Evolutionary conservation across 345 rosid species (phyloP).

Genomic region (Draba incana): DNA sequence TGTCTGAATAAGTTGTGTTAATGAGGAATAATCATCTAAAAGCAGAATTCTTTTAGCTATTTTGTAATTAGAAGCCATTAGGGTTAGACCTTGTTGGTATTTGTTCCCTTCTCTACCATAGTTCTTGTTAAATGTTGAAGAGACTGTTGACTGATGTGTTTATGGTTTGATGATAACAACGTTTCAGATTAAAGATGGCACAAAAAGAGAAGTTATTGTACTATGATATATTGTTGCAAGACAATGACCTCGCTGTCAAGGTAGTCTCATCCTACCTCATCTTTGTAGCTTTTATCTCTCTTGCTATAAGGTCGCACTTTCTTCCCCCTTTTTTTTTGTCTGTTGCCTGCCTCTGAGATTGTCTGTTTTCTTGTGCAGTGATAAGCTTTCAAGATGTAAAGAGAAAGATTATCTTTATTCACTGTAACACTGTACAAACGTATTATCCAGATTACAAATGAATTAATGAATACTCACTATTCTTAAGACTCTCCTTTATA

Average conservation of each 20-base stretch:
- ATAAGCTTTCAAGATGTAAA: too few relatives aligned
- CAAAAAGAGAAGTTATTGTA: conserved; percentile 85
- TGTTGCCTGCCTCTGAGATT: conserved; percentile 43
- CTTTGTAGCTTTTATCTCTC: conserved; percentile 12
- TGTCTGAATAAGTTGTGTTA: too few relatives aligned
- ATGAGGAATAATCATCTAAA: conserved; percentile 19
- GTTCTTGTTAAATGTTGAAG: neutral
- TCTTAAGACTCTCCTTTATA: too few relatives aligned
- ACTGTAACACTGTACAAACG: too few relatives aligned
- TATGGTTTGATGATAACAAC: conserved; percentile 40
- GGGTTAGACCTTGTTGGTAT: neutral
- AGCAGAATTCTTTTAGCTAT: neutral
- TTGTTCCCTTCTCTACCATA: conserved; percentile 13
- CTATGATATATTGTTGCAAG: conserved; percentile 84
- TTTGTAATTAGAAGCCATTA: too few relatives aligned
- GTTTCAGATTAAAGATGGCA: conserved; percentile 86
- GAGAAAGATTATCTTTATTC: too few relatives aligned
- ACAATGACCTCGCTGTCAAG: conserved; percentile 83
- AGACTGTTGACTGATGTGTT: conserved; percentile 5
- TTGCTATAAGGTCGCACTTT: neutral
- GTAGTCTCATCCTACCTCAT: conserved; percentile 51
- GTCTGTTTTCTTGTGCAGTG: conserved; percentile 44
- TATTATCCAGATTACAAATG: too few relatives aligned
- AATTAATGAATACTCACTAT: too few relatives aligned
- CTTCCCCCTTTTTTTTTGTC: too few relatives aligned